Evolutionary conservation across 2,329 filamentous ascomycete species (phyloP), one percentile per base, ranked within the genome.

Genomic region (Leptographium procerum): DNA sequence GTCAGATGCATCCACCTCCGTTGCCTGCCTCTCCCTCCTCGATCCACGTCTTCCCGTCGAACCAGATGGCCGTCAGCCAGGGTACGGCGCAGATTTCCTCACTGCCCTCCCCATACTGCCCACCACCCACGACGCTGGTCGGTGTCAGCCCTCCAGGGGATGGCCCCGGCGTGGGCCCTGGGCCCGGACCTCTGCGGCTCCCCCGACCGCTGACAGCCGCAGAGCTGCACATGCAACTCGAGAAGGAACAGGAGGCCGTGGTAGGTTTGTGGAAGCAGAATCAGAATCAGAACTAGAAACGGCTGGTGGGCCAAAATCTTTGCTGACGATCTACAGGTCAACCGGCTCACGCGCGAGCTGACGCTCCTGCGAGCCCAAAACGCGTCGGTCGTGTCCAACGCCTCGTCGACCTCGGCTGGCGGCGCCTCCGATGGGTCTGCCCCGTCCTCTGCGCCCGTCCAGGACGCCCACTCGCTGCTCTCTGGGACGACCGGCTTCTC

Each of bases 221-320:
- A 4, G 92, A 97, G 70, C 78, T 97, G 61, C 91, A 96, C 71
- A 78, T 88, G 60, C 84, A 96, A 73, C 78, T 96, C 29, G 92
- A 97, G 72, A 94, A 95, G 71, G 92, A 97, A 69, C 91, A 97
- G 66, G 92, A 97, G 72, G 89, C 91, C 40, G 87, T 96, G 66
- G 91, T n/a, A n/a, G n/a, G n/a, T n/a, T n/a, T 94, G 78, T 63
- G 84, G 74, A 28, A 2, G 34, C 14, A 19, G n/a, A n/a, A n/a
- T n/a, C n/a, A n/a, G n/a, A n/a, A n/a, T n/a, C n/a, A n/a, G n/a
- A n/a, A n/a, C n/a, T n/a, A n/a, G n/a, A n/a, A n/a, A n/a, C n/a
- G n/a, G n/a, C n/a, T n/a, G n/a, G n/a, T n/a, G n/a, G 19, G 40
- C n/a, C 7, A 28, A 26, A 14, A 13, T 14, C 6, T 52, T 14